Evolutionary conservation across 192 early-diverging fungal genomes (phyloP), one percentile per base, ranked within the genome.

Genomic region (Mortierella alpina): DNA sequence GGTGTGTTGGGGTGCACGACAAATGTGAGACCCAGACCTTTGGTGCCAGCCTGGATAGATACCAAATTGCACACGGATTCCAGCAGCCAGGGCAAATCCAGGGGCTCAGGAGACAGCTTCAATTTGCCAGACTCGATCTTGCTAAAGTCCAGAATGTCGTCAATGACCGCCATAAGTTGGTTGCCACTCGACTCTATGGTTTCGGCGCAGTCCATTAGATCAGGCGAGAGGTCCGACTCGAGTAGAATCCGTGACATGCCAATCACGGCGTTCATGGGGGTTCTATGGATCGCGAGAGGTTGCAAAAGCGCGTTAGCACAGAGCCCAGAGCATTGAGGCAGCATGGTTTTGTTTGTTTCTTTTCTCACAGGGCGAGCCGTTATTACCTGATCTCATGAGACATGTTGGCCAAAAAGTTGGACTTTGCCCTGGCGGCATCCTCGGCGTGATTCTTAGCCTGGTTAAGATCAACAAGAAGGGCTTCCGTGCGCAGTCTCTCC

Each of bases 61-160:
- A 84, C 83, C 54, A 84, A 44, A 47, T 84, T 79, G 20, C 76
- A 78, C 14, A 79, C 76, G 13, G 72, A 78, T 20, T 84, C 83
- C 7, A 84, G 48, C n/a, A 79, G 54, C 61, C 77, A 70, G 22
- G 86, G 85, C 40, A 92, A 77, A 54, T 88, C 82, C 61, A 90
- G 89, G n/a, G 91, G 87, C 47, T 90, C 88, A 7, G 75, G 81
- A 59, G 92, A 88, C 0, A 95, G 72, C 50, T 83, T 88, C 70
- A 96, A 84, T 39, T 91, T 90, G 41, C 92, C 93, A 15, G 93
- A 91, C 69, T 96, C 95, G 31, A 94, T 89, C 87, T 93, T 94
- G 51, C 91, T 92, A 59, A 93, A 84, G 60, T 95, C 95, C 23
- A 95, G 75, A 66, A 96, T 89, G 73, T 93, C 90, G 79, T 96